Conservation (phyloP, 345 rosid genomes). For the Noccaea bulbosa region DNA sequence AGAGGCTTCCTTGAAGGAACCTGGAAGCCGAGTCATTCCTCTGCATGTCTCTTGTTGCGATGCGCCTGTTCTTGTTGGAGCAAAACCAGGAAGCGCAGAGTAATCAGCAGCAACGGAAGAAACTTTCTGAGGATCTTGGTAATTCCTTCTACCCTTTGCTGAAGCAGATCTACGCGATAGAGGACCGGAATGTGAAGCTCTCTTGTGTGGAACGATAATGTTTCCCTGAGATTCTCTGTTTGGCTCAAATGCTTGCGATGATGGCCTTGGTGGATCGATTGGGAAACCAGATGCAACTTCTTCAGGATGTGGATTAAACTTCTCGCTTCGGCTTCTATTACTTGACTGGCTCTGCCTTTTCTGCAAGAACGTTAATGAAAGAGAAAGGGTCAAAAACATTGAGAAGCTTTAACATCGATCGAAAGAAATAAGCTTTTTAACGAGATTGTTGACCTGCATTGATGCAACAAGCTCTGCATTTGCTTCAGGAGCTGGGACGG, state of each 20-base stretch:
- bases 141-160: slow-evolving; percentile 65
- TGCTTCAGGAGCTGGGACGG: slow-evolving; percentile 94
- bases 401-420: slow-evolving; percentile 9
- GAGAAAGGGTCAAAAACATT: neutral
- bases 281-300: slow-evolving; percentile 99
- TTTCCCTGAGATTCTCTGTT: slow-evolving; percentile 62
- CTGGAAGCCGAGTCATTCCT: slow-evolving; percentile 75
- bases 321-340: slow-evolving; percentile 95
- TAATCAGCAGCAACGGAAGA: slow-evolving; percentile 65
- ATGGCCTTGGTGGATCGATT: slow-evolving; percentile 90
- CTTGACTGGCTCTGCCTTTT: slow-evolving; percentile 75
- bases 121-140: slow-evolving; percentile 68
- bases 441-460: slow-evolving; percentile 63
- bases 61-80: slow-evolving; percentile 60
- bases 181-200: slow-evolving; percentile 96
- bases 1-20: slow-evolving; percentile 87
- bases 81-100: slow-evolving; percentile 59
- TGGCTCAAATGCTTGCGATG: slow-evolving; percentile 77
- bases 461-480: slow-evolving; percentile 86
- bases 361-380: slow-evolving; percentile 46
- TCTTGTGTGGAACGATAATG: slow-evolving; percentile 53
- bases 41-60: slow-evolving; percentile 64
- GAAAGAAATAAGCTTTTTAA: neutral
- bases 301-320: slow-evolving; percentile 94
- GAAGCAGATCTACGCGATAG: slow-evolving; percentile 79